Evolutionary conservation across 2,329 filamentous ascomycete genomes (phyloP).

Genomic region (Rasamsonia emersonii): DNA sequence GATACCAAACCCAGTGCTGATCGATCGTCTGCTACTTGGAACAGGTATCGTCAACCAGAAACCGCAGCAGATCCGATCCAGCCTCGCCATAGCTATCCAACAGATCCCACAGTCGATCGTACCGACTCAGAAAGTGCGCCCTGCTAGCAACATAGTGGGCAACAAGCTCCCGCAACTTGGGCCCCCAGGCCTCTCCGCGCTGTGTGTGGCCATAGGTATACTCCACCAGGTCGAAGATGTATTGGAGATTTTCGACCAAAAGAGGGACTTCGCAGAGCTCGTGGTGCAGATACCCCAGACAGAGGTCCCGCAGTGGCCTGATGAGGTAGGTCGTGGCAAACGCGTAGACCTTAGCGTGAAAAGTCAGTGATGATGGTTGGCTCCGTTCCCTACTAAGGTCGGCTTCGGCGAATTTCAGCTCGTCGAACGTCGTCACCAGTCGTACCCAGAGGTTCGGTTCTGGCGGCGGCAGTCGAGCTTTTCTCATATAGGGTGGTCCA

Average conservation of each 20-base stretch:
- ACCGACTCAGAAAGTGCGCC: slow-evolving; percentile 54
- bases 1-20: too few species aligned
- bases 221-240: slow-evolving; percentile 8
- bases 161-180: slow-evolving; percentile 5
- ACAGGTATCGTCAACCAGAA: too few species aligned
- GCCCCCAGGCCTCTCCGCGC: slow-evolving; percentile 1
- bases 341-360: slow-evolving; percentile 6
- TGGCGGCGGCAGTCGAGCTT: too few species aligned
- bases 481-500: too few species aligned
- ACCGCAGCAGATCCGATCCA: slow-evolving; percentile 22
- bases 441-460: too few species aligned
- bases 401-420: too few species aligned
- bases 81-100: neutral
- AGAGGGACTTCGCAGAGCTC: slow-evolving; percentile 2
- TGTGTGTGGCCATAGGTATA: slow-evolving; percentile 6
- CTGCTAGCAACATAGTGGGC: slow-evolving; percentile 20
- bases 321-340: slow-evolving; percentile 5
- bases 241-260: slow-evolving; percentile 4
- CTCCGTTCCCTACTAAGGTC: too few species aligned
- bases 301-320: neutral
- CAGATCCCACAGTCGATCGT: slow-evolving; percentile 48
- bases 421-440: too few species aligned
- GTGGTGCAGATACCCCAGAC: slow-evolving; percentile 4
- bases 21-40: too few species aligned
- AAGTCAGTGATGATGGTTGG: too few species aligned